Evolutionary conservation across 2,329 filamentous ascomycete genomes (phyloP).

Genomic region (Phaeosphaeria sp.): DNA sequence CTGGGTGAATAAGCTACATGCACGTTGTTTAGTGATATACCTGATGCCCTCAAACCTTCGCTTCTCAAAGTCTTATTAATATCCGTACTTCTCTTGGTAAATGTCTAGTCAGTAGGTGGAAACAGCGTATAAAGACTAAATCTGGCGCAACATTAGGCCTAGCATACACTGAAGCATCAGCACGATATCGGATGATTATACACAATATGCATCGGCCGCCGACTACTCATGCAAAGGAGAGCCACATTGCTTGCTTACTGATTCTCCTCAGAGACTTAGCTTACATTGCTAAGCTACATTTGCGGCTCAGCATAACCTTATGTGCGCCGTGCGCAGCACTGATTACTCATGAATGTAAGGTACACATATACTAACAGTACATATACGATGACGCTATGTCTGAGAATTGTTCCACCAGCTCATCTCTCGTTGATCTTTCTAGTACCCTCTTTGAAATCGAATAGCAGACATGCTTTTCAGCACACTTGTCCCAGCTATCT

Average conservation of each 20-base stretch:
- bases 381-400: no score
- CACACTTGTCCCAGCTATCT: neutral
- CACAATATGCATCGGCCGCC: neutral
- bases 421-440: no score
- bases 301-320: neutral
- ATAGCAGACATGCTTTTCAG: neutral
- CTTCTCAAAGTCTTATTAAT: no score
- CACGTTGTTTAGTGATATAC: no score
- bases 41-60: no score
- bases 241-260: neutral
- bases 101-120: no score
- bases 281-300: neutral
- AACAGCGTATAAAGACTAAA: no score
- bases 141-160: neutral
- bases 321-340: neutral
- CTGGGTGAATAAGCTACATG: no score
- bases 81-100: no score
- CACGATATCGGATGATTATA: neutral
- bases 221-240: neutral
- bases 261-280: neutral
- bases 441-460: neutral
- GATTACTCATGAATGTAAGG: no score
- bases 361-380: no score
- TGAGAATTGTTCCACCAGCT: no score
- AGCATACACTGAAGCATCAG: neutral